Conservation (phyloP, 2,329 filamentous ascomycete species). For the Neopestalotiopsis rosae region DNA sequence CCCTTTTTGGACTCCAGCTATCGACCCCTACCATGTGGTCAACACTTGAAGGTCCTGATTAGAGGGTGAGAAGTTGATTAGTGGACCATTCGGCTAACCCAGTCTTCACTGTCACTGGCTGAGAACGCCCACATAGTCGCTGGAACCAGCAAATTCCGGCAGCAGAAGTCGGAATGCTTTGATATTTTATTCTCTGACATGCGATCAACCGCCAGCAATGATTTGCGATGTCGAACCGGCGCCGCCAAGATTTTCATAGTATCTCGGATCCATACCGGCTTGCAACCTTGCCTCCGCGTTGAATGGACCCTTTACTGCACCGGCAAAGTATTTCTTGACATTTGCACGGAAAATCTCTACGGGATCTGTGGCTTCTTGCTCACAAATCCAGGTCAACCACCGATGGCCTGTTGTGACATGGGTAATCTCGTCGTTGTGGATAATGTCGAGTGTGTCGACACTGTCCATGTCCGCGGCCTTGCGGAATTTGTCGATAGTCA, state of each 20-base stretch:
- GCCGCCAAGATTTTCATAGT: conserved; percentile 42
- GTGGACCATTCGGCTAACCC: background rate
- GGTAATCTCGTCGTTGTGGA: conserved; percentile 54
- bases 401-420: conserved; percentile 53
- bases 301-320: conserved; percentile 48
- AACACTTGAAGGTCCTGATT: conserved; percentile 4
- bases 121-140: background rate
- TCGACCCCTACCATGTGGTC: background rate
- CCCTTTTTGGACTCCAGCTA: background rate
- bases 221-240: conserved; percentile 31
- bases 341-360: conserved; percentile 49
- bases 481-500: conserved; percentile 53
- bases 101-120: background rate
- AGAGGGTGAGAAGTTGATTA: background rate
- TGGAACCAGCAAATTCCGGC: background rate
- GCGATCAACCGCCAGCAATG: conserved; percentile 31
- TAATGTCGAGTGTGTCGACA: conserved; percentile 45
- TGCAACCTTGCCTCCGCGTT: conserved; percentile 48
- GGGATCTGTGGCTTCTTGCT: conserved; percentile 48
- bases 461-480: conserved; percentile 45
- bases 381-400: conserved; percentile 53
- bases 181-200: background rate
- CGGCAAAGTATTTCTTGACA: conserved; percentile 47
- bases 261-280: conserved; percentile 48
- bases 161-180: background rate